Evolutionary conservation across 192 early-diverging fungal species (phyloP).

Genomic region (Entomortierella lignicola): DNA sequence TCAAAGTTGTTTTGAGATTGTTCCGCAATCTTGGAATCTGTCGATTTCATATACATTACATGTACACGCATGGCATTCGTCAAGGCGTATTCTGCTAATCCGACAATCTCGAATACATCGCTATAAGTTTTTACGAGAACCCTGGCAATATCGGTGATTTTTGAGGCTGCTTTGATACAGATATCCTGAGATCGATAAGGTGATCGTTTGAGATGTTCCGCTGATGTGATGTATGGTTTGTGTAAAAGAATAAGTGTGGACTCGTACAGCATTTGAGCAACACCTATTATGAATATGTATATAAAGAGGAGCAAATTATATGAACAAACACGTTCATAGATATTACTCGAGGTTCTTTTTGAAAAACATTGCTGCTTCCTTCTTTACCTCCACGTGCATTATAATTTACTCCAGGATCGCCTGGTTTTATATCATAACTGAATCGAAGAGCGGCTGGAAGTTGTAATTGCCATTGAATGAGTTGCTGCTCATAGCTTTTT

Average conservation of each 20-base stretch:
- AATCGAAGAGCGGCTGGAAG: slow-evolving; percentile 37
- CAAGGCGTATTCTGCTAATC: slow-evolving; percentile 25
- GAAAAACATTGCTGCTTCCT: not conserved
- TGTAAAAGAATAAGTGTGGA: slow-evolving; percentile 42
- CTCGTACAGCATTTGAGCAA: slow-evolving; percentile 44
- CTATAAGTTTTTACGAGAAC: slow-evolving; percentile 24
- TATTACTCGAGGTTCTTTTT: not conserved
- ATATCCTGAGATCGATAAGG: slow-evolving; percentile 36
- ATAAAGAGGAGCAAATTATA: too few relatives aligned
- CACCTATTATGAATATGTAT: slow-evolving; percentile 10
- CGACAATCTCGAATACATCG: slow-evolving; percentile 21
- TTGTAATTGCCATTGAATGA: slow-evolving; percentile 49
- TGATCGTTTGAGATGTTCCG: slow-evolving; percentile 8
- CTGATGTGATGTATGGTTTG: slow-evolving; percentile 27
- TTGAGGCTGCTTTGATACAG: slow-evolving; percentile 43
- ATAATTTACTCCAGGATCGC: slow-evolving; percentile 20
- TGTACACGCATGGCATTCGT: slow-evolving; percentile 35
- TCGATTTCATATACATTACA: slow-evolving; percentile 44
- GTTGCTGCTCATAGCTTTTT: slow-evolving; percentile 42
- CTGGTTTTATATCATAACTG: slow-evolving; percentile 25
- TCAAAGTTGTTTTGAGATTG: slow-evolving; percentile 24
- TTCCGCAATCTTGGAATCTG: slow-evolving; percentile 14
- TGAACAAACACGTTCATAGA: too few relatives aligned
- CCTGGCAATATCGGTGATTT: slow-evolving; percentile 31
- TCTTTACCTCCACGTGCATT: slow-evolving; percentile 35